A percentile compares a stretch with the other conserved stretches of the same genome.
phyloP scores from a whole-genome alignment of 1,284 basidiomycete genomes.

The Ceratobasidium sp. region DNA sequence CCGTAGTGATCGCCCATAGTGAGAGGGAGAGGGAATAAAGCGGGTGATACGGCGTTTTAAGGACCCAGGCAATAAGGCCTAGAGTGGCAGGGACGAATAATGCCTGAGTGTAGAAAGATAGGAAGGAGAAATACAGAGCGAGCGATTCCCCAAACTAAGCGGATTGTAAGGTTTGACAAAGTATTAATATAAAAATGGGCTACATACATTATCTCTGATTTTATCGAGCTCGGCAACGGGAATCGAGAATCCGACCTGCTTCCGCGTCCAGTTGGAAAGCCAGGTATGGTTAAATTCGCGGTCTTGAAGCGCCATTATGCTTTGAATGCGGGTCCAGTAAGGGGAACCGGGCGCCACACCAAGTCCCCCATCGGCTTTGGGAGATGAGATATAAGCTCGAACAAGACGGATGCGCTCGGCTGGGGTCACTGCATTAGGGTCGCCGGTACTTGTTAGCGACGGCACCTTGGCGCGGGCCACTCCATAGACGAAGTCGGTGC shows the following conservation, averaged over 20 bases:
- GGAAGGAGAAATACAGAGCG: conserved; percentile 90
- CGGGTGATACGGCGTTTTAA: conserved; percentile 73
- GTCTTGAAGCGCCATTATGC: conserved; percentile 83
- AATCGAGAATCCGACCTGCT: conserved; percentile 61
- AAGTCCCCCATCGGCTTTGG: conserved; percentile 72
- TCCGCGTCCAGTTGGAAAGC: conserved; percentile 68
- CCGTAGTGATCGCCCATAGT: conserved; percentile 82
- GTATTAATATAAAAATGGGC: not conserved
- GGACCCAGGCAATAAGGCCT: conserved; percentile 66
- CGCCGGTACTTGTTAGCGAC: conserved; percentile 54
- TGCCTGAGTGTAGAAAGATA: conserved; percentile 79
- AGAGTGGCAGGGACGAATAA: conserved; percentile 70
- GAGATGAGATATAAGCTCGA: conserved; percentile 74
- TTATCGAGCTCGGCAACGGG: conserved; percentile 59
- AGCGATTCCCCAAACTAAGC: conserved; percentile 84
- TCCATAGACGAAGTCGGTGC: conserved; percentile 67
- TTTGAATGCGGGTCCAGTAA: conserved; percentile 79
- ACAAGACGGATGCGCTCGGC: conserved; percentile 82
- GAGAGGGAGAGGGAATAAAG: conserved; percentile 77
- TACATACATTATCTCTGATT: conserved; percentile 64
- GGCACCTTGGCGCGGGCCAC: conserved; percentile 61
- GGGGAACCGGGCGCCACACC: conserved; percentile 72
- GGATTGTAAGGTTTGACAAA: not conserved
- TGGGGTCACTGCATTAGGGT: conserved; percentile 59
- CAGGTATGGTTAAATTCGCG: conserved; percentile 75